Base-by-base conservation (phyloP, 2,329 filamentous ascomycete species). In the Fonsecaea erecta region DNA sequence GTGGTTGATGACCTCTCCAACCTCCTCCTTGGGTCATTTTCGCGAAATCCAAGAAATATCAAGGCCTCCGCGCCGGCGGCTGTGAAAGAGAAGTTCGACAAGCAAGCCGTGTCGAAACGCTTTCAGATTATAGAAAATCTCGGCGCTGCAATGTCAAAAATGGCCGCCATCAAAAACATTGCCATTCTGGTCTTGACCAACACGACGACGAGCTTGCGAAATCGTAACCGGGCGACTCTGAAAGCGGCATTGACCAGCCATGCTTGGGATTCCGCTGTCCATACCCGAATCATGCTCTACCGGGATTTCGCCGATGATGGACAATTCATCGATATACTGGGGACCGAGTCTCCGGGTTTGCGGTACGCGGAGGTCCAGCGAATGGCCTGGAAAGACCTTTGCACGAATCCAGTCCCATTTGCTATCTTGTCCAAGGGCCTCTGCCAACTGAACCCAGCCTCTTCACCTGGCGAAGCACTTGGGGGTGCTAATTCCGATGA, bases 251-350 rank as follows among this genome's bases (percentile, higher is more conserved):
- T 97, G 68, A 89, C 89, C 63, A 88, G 90, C 14, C 83, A 83
- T 21, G 86, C 90, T 48, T 97, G 93, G 93, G 93, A 97, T 66
- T 87, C 86, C 68, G 89, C 88, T 34, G 81, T 97, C 40, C 86
- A 87, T 67, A 90, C 87, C 48, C 84, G 92, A 60, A 76, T 97
- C 66, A 89, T 90, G 26, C 77, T 97, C 35, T 96, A 95, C 76
- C 85, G 90, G 72, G 92, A 97, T 78, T 93, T 86, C 85, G 84
- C 81, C 18, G 65, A 57, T 78, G 80, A 71, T 73, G 76, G 83
- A 78, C 64, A 64, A 77, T 79, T 59, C 77, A 82, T 83, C 70
- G 32, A 55, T 18, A 32, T 63, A n/a, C 53, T 64, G 46, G 53
- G 48, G n/a, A 57, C 26, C 26, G 57, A 52, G 1, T 77, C 85